Conservation (phyloP, 345 rosid species). For the Brassica nigra region DNA sequence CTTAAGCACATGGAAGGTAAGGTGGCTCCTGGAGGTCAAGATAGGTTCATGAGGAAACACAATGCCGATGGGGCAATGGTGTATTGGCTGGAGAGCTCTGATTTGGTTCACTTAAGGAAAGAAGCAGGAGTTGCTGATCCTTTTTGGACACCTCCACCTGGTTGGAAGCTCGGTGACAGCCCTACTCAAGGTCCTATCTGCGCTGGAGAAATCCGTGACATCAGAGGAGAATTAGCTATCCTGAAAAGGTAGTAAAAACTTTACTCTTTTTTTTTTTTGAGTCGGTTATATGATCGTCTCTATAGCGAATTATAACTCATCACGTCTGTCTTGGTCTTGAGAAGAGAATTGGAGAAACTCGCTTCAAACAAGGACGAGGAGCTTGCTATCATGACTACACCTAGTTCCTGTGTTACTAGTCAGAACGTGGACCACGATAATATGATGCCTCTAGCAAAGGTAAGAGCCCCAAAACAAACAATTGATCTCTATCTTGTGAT, state of each 20-base stretch:
- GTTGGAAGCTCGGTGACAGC: slow-evolving; percentile 89
- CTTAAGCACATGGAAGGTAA: slow-evolving; percentile 96
- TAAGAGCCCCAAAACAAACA: slow-evolving; percentile 21
- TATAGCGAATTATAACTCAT: slow-evolving; percentile 4
- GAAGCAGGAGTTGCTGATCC: slow-evolving; percentile 90
- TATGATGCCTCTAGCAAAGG: slow-evolving; percentile 56
- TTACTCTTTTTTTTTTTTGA: neutral
- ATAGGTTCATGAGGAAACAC: slow-evolving; percentile 86
- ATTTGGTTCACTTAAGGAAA: slow-evolving; percentile 65
- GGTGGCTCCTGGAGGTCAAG: slow-evolving; percentile 85
- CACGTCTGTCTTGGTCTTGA: slow-evolving; percentile 4
- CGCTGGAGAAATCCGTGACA: slow-evolving; percentile 59
- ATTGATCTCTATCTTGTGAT: neutral
- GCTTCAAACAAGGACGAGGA: slow-evolving; percentile 53
- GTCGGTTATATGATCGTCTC: neutral
- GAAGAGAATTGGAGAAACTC: slow-evolving; percentile 51
- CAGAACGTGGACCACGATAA: slow-evolving; percentile 46
- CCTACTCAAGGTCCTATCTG: slow-evolving; percentile 84
- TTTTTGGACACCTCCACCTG: slow-evolving; percentile 93
- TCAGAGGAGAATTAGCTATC: slow-evolving; percentile 38
- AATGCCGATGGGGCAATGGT: slow-evolving; percentile 97
- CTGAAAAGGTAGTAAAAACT: slow-evolving; percentile 49
- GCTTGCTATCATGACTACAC: slow-evolving; percentile 41
- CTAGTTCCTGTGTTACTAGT: slow-evolving; percentile 46
- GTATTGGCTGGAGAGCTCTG: slow-evolving; percentile 89